A percentile compares a stretch with the other conserved stretches of the same genome.
phyloP scores from a whole-genome alignment of 1,284 basidiomycete species.

The Fomitopsis schrenkii region DNA sequence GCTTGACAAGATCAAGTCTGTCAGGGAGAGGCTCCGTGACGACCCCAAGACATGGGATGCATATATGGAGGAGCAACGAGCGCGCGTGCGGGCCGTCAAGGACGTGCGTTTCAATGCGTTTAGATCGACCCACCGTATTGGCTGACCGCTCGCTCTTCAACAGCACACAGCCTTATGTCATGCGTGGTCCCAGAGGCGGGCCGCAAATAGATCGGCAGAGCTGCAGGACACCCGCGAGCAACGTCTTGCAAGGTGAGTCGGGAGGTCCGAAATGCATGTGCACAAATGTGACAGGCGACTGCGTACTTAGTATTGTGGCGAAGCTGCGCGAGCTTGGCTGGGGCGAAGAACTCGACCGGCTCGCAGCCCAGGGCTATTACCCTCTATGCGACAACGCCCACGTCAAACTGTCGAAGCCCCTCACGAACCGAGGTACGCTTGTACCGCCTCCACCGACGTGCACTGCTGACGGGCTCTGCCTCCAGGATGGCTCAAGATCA shows the following conservation, averaged over 20 bases:
- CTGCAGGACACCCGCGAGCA: not conserved
- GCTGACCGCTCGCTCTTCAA: not conserved
- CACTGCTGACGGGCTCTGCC: not conserved
- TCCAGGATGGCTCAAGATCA: not conserved
- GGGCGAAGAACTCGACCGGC: not conserved
- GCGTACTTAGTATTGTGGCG: not conserved
- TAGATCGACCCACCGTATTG: not conserved
- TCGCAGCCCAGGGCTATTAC: not conserved
- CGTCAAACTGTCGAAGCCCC: not conserved
- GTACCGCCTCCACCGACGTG: no score
- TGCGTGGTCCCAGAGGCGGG: not conserved
- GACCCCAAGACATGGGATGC: not conserved
- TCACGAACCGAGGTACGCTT: not conserved
- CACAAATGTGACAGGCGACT: no score
- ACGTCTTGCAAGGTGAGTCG: not conserved
- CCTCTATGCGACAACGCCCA: not conserved
- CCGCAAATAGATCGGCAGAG: not conserved
- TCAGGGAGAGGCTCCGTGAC: not conserved
- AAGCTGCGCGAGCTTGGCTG: not conserved
- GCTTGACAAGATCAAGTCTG: not conserved
- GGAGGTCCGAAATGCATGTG: not conserved
- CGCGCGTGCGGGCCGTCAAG: not conserved
- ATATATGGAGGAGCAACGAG: not conserved
- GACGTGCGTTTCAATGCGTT: not conserved
- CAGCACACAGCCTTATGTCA: not conserved